Percentiles rank a stretch among this genome's conserved stretches.
These are phyloP conservation scores for Metahyphopichia silvanorum DNA, from an alignment of 805 yeast genomes.

Conservation along the genomic window DNA sequence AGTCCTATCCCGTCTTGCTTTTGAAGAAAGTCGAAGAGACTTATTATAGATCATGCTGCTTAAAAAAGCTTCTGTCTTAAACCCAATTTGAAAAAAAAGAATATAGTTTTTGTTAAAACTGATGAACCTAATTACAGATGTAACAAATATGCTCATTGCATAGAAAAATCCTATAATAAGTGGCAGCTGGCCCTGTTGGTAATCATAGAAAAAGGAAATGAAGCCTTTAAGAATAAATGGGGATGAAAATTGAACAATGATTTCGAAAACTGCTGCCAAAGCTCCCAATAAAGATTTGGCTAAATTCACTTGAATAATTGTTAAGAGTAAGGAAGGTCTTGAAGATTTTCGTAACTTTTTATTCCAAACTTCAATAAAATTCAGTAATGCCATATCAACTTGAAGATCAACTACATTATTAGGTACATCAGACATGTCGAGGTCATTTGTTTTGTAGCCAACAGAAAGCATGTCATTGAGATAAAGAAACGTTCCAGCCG, in stretches of 20 bases:
- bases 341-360: constrained; percentile 11
- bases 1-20: constrained; percentile 26
- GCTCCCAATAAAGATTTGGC: constrained; percentile 8
- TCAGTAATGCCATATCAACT: constrained; percentile 13
- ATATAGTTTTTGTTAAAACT: constrained; percentile 19
- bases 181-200: constrained; percentile 14
- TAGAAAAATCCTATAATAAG: constrained; percentile 22
- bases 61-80: constrained; percentile 16
- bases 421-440: constrained; percentile 11
- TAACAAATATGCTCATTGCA: constrained; percentile 22
- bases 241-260: constrained; percentile 16
- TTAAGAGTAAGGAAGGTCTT: constrained; percentile 18
- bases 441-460: constrained; percentile 9
- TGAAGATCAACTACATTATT: constrained; percentile 9
- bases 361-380: constrained; percentile 22
- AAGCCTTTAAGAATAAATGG: constrained; percentile 30
- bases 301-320: constrained; percentile 16
- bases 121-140: constrained; percentile 19
- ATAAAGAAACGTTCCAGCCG: constrained; percentile 12
- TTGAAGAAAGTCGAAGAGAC: constrained; percentile 27
- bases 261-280: constrained; percentile 19
- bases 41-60: constrained; percentile 24
- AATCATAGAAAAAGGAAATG: constrained; percentile 19
- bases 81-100: constrained; percentile 10
- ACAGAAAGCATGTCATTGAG: constrained; percentile 10